phyloP scores from a whole-genome alignment of 352 stramenopile species.

The Albugo candida region DNA sequence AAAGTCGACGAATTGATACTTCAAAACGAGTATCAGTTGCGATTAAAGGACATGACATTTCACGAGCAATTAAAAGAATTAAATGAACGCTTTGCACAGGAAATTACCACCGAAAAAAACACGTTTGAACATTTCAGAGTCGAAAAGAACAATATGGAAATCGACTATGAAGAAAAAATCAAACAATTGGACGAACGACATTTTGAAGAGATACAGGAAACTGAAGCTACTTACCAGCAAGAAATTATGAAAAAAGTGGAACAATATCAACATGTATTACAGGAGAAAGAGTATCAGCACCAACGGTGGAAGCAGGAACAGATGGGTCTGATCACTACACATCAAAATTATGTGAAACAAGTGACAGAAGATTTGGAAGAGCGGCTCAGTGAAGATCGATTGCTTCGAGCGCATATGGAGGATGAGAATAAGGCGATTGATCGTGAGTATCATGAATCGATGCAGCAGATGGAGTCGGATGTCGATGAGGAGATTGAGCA shows the following conservation, averaged over 20 bases:
- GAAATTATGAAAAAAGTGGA: slow-evolving; percentile 88
- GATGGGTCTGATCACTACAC: slow-evolving; percentile 29
- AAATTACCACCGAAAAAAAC: slow-evolving; percentile 85
- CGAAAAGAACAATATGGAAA: slow-evolving; percentile 85
- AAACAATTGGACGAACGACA: slow-evolving; percentile 84
- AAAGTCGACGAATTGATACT: slow-evolving; percentile 89
- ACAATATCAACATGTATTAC: slow-evolving; percentile 72
- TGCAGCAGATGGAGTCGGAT: slow-evolving; percentile 63
- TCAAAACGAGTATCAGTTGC: slow-evolving; percentile 90
- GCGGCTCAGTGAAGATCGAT: slow-evolving; percentile 73
- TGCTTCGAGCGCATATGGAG: slow-evolving; percentile 60
- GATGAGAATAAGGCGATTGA: slow-evolving; percentile 72
- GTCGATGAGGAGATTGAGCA: slow-evolving; percentile 76
- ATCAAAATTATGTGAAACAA: slow-evolving; percentile 73
- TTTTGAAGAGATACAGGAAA: slow-evolving; percentile 79
- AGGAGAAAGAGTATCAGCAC: slow-evolving; percentile 71
- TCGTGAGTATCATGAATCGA: slow-evolving; percentile 55
- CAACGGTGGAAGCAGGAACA: slow-evolving; percentile 50
- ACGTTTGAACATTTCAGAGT: slow-evolving; percentile 79
- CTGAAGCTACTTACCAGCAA: slow-evolving; percentile 79
- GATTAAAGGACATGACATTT: slow-evolving; percentile 91
- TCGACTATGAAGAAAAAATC: slow-evolving; percentile 83
- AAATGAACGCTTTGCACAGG: slow-evolving; percentile 84
- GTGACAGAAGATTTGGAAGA: slow-evolving; percentile 84
- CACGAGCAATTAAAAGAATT: slow-evolving; percentile 88